Base-by-base conservation (phyloP, 306 rosid species). In the Adenanthera pavonina region DNA sequence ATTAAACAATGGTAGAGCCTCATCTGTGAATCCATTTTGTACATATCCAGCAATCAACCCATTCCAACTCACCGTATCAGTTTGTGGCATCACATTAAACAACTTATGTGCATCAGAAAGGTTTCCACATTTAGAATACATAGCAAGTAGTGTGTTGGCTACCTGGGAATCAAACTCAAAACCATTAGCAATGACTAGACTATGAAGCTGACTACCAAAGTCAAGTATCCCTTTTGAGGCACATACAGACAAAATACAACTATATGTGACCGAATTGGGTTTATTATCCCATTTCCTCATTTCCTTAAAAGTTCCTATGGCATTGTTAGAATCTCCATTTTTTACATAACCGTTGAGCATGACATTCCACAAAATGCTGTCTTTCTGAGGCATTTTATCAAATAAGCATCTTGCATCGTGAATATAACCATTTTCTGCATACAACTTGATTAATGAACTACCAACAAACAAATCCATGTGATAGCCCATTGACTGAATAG, bases 201-300 rank as follows among this genome's bases (percentile, higher is more conserved):
- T 95, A 48, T 94, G 97, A 86, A 94, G 92, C 83, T 91, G 94
- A 81, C 85, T 49, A 81, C 97, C 98, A 36, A 85, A 78, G 76
- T 65, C 40, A 78, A 87, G 52, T 70, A 86, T 80, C 60, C 89
- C 91, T 82, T 90, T 85, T 1, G 85, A 61, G 54, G 92, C 90
- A 86, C 95, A 92, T 33, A 83, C 62, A 11, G 97, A 90, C 83
- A 88, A 80, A 57, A 88, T 35, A 84, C 90, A 90, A 85, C 89
- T 78, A 54, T 85, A 89, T 0, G 98, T 85, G 43, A 92, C 97
- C 1, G 88, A 84, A 75, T 85, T 87, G 38, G 90, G 87, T 85
- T 80, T 82, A 83, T 44, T 53, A 16, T 56, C 77, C 71, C 84
- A 85, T 4, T 59, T 54, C 36, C 92, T 87, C 92, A 94, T 86